A percentile compares a stretch with the other conserved stretches of the same genome.
Evolutionary conservation across 2,329 filamentous ascomycete species (phyloP).

Genomic region (Periconia macrospinosa): DNA sequence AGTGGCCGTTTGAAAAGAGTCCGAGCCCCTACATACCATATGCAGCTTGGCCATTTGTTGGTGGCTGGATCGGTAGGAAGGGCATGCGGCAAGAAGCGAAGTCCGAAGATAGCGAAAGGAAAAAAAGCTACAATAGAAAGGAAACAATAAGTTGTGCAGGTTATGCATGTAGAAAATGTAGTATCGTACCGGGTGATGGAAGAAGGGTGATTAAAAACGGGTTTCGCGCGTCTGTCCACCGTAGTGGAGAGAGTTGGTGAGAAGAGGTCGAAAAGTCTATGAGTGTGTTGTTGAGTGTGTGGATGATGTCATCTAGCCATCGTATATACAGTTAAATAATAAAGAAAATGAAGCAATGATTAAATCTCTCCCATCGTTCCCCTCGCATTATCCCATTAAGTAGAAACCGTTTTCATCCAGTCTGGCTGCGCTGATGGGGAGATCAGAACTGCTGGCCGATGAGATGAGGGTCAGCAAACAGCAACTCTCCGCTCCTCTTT

Average conservation of each 20-base stretch:
- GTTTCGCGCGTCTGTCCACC: not conserved
- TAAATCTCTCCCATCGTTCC: not conserved
- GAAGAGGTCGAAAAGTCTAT: slow-evolving; percentile 1
- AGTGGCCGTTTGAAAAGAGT: not conserved
- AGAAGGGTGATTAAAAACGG: not conserved
- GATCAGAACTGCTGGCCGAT: slow-evolving; percentile 18
- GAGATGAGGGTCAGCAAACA: slow-evolving; percentile 23
- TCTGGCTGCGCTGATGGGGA: not conserved
- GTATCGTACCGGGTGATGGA: not conserved
- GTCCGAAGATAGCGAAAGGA: not conserved
- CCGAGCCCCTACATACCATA: not conserved
- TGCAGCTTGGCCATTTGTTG: not conserved
- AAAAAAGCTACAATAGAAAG: not conserved
- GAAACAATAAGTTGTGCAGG: not conserved
- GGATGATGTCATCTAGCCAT: slow-evolving; percentile 1
- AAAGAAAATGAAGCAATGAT: not conserved
- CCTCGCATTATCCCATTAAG: slow-evolving; percentile 1
- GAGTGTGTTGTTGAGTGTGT: not conserved
- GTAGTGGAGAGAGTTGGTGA: not conserved
- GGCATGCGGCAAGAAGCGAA: not conserved
- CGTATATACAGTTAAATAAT: not conserved
- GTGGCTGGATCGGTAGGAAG: not conserved
- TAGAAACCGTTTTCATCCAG: not conserved
- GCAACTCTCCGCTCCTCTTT: slow-evolving; percentile 23
- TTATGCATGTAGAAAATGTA: not conserved